A percentile compares a stretch with the other conserved stretches of the same genome.
Evolutionary conservation across 2,329 filamentous ascomycete genomes (phyloP).

Genomic region (Penicillium sp.): DNA sequence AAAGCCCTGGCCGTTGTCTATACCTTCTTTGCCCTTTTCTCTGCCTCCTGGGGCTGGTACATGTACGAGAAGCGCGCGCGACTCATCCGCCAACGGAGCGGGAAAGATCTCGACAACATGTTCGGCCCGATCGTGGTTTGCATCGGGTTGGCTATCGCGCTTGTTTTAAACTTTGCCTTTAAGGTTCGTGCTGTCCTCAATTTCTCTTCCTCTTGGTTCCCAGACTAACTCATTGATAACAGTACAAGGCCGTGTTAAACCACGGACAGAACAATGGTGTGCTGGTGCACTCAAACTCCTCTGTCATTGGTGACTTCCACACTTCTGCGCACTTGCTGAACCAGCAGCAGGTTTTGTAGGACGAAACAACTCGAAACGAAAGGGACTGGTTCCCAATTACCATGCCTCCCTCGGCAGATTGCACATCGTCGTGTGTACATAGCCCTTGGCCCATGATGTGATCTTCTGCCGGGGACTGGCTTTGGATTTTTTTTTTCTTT

Average conservation of each 20-base stretch:
- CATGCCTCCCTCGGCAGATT: neutral
- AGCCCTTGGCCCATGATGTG: no score
- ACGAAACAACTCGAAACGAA: neutral
- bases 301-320: neutral
- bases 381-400: neutral
- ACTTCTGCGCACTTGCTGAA: slow-evolving; percentile 16
- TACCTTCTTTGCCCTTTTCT: slow-evolving; percentile 77
- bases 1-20: slow-evolving; percentile 80
- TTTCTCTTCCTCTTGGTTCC: neutral
- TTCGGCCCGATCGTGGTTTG: slow-evolving; percentile 83
- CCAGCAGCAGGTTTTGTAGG: slow-evolving; percentile 24
- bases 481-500: neutral
- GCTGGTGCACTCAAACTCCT: slow-evolving; percentile 16
- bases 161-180: slow-evolving; percentile 86
- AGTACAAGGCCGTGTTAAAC: slow-evolving; percentile 36
- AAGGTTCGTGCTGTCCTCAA: slow-evolving; percentile 49
- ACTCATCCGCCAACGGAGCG: slow-evolving; percentile 83
- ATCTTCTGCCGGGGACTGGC: neutral
- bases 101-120: slow-evolving; percentile 90
- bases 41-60: slow-evolving; percentile 82
- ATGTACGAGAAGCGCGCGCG: slow-evolving; percentile 74
- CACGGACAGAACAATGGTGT: slow-evolving; percentile 18
- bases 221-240: slow-evolving; percentile 14
- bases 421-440: neutral
- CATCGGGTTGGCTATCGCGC: slow-evolving; percentile 71